These are phyloP conservation scores for Quercus agrifolia DNA, from an alignment of 306 rosid species.

Conservation along the genomic window DNA sequence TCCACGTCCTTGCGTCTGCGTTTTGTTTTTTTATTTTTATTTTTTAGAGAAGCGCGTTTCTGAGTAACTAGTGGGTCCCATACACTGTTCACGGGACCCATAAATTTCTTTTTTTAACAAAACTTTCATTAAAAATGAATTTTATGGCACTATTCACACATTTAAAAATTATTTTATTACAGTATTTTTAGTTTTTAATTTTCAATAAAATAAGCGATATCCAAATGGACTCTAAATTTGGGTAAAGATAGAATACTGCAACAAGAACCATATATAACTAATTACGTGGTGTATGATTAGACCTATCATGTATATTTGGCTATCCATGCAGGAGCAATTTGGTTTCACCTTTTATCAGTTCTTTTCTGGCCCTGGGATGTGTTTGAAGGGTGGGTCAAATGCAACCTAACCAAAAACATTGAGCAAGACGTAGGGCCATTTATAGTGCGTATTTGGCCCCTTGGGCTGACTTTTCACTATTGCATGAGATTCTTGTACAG, in stretches of 20 bases:
- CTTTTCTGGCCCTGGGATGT: background rate
- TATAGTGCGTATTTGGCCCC: background rate
- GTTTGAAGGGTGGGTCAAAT: background rate
- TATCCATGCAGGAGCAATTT: background rate
- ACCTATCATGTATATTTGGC: background rate
- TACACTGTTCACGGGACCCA: too few relatives aligned
- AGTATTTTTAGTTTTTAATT: too few relatives aligned
- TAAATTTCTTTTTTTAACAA: too few relatives aligned
- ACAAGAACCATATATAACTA: background rate
- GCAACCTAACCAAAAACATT: background rate
- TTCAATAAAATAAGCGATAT: too few relatives aligned
- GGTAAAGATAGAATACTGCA: too few relatives aligned
- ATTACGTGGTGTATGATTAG: background rate
- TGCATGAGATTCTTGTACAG: background rate
- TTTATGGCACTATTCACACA: too few relatives aligned
- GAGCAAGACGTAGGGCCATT: background rate
- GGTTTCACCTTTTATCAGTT: too few relatives aligned
- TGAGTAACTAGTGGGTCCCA: too few relatives aligned
- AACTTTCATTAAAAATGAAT: too few relatives aligned
- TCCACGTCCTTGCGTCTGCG: rapidly evolving
- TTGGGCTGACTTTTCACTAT: background rate
- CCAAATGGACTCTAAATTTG: background rate
- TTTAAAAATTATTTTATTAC: too few relatives aligned
- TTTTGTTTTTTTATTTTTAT: too few relatives aligned
- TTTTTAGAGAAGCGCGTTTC: too few relatives aligned